Percentiles rank a stretch among this genome's conserved stretches.
These are phyloP conservation scores for Vanderwaltozyma tropicalis DNA, from an alignment of 805 yeast species.

Conservation along the genomic window DNA sequence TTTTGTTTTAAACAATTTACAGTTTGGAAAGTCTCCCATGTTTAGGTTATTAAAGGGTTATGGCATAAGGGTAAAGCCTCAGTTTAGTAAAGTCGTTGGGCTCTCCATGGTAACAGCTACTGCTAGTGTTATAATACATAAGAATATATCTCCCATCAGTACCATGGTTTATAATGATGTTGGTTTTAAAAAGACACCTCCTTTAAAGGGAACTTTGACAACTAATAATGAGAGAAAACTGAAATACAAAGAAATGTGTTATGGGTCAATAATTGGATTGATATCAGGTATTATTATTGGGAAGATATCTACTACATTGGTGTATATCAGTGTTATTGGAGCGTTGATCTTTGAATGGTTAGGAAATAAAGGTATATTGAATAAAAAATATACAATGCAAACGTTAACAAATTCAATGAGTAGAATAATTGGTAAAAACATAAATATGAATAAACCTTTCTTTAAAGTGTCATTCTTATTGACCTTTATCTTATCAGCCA, in stretches of 20 bases:
- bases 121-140: background rate
- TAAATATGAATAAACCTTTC: slow-evolving; percentile 6
- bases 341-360: slow-evolving; percentile 7
- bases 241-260: slow-evolving; percentile 7
- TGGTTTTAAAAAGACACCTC: background rate
- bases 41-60: too few relatives aligned
- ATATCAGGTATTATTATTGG: slow-evolving; percentile 8
- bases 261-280: slow-evolving; percentile 9
- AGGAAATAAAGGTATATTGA: slow-evolving; percentile 6
- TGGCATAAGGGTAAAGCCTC: too few relatives aligned
- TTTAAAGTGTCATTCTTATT: slow-evolving; percentile 9
- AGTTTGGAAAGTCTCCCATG: too few relatives aligned
- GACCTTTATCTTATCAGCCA: slow-evolving; percentile 8
- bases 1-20: background rate
- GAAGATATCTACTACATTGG: slow-evolving; percentile 7
- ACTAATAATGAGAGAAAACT: background rate
- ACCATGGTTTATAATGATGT: background rate
- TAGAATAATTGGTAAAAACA: slow-evolving; percentile 4
- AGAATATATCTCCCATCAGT: background rate
- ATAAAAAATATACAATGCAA: slow-evolving; percentile 3
- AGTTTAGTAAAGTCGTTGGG: background rate
- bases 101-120: background rate
- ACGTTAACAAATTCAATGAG: slow-evolving; percentile 3
- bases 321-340: slow-evolving; percentile 6
- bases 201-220: background rate